These are phyloP conservation scores for Candida cerambycidarum DNA, from an alignment of 805 yeast genomes.

Conservation along the genomic window DNA sequence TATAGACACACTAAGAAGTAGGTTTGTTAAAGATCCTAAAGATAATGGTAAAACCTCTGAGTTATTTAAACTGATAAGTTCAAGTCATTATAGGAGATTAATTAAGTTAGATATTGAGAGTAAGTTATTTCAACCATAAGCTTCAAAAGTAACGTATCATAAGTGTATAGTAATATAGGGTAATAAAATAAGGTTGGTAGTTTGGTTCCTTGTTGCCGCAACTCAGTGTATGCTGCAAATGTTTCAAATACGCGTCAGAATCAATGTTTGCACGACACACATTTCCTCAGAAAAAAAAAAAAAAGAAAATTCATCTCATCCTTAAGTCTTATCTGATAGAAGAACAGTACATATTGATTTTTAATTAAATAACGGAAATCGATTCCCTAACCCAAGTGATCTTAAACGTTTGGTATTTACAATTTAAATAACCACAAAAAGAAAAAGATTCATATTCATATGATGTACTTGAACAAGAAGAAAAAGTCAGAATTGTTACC, in stretches of 20 bases:
- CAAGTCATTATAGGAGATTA: constrained; percentile 4
- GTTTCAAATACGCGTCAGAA: constrained; percentile 4
- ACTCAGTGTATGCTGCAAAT: too few species aligned
- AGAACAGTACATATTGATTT: neutral
- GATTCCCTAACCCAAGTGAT: neutral
- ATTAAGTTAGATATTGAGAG: constrained; percentile 11
- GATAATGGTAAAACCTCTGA: constrained; percentile 3
- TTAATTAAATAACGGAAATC: neutral
- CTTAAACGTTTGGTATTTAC: too few species aligned
- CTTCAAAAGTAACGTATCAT: too few species aligned
- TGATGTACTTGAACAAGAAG: constrained; percentile 9
- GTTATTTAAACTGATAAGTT: constrained; percentile 1
- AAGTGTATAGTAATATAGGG: too few species aligned
- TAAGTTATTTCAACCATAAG: constrained; percentile 1
- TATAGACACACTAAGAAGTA: too few species aligned
- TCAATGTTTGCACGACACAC: constrained; percentile 1
- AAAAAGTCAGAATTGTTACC: constrained; percentile 15
- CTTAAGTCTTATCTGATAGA: constrained; percentile 5
- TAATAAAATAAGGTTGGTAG: too few species aligned
- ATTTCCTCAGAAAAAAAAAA: constrained; percentile 1
- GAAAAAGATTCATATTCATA: too few species aligned
- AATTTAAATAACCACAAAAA: neutral
- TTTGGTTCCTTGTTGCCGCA: too few species aligned
- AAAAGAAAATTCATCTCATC: constrained; percentile 6
- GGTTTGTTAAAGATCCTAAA: neutral